Evolutionary conservation across 108 stramenopile genomes (phyloP).

Genomic region (Skeletonema potamos): DNA sequence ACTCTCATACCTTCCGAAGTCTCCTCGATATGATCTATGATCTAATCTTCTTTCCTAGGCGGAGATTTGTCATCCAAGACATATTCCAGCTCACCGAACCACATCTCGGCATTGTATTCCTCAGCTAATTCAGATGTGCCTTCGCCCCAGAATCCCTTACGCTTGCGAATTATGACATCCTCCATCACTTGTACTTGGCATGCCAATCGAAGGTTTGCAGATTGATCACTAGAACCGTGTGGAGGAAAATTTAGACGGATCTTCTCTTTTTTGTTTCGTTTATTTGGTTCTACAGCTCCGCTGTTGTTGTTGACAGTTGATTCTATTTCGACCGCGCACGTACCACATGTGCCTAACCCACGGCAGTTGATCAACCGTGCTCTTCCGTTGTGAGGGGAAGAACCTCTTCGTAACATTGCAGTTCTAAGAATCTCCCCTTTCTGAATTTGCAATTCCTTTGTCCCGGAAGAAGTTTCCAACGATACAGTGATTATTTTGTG

Average conservation of each 20-base stretch:
- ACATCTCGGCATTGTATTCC: constrained; percentile 30
- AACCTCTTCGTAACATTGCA: constrained; percentile 43
- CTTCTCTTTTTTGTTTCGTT: constrained; percentile 43
- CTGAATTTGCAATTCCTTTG: constrained; percentile 25
- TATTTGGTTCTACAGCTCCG: constrained; percentile 32
- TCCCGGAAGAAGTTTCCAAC: constrained; percentile 23
- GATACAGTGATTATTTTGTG: constrained; percentile 1
- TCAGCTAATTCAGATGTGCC: constrained; percentile 13
- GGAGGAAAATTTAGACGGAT: constrained; percentile 62
- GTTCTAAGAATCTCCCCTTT: constrained; percentile 60
- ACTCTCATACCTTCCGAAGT: too few species aligned
- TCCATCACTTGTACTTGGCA: constrained; percentile 60
- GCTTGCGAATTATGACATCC: constrained; percentile 51
- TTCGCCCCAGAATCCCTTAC: constrained; percentile 72
- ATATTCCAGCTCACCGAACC: constrained; percentile 68
- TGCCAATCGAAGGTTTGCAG: constrained; percentile 49
- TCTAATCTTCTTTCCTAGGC: background rate
- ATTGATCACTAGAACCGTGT: constrained; percentile 37
- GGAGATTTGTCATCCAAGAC: constrained; percentile 59
- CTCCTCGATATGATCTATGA: background rate
- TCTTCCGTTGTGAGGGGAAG: constrained; percentile 62
- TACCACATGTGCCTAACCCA: constrained; percentile 72
- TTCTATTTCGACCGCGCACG: constrained; percentile 65
- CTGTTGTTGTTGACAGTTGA: background rate
- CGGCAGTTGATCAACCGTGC: constrained; percentile 67